Conservation (phyloP, 208 protist genomes). For the Trypanosoma cruzi region DNA sequence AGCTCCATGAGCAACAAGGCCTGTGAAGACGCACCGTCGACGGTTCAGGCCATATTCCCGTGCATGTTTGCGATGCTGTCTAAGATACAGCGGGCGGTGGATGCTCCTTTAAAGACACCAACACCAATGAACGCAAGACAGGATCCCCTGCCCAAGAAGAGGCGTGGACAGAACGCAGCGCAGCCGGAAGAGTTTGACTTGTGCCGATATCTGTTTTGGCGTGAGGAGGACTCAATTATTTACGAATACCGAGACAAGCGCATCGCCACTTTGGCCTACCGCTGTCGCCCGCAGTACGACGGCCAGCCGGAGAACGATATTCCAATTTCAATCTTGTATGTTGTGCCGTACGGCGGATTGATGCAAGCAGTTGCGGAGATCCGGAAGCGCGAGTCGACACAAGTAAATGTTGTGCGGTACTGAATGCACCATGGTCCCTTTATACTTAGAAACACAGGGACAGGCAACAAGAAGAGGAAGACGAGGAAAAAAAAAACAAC, state of each 20-base stretch:
- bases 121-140: conserved; percentile 2
- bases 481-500: neutral
- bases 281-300: conserved; percentile 85
- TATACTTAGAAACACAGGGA: too few species aligned
- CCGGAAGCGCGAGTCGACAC: conserved; percentile 49
- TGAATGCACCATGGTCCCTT: too few species aligned
- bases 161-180: conserved; percentile 11
- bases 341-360: conserved; percentile 59
- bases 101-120: conserved; percentile 40
- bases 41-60: conserved; percentile 44
- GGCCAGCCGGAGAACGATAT: conserved; percentile 81
- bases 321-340: conserved; percentile 81
- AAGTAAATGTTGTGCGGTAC: conserved; percentile 57
- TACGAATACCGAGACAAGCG: conserved; percentile 82
- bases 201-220: conserved; percentile 81
- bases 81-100: conserved; percentile 84
- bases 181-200: conserved; percentile 47
- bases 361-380: conserved; percentile 78
- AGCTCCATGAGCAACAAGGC: neutral
- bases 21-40: neutral
- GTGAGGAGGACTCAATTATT: conserved; percentile 82
- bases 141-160: conserved; percentile 15
- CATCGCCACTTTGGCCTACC: conserved; percentile 80
- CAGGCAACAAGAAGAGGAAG: too few species aligned
- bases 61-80: conserved; percentile 86